Conservation (phyloP, 495 filamentous ascomycete species). For the Penicillium soppii region DNA sequence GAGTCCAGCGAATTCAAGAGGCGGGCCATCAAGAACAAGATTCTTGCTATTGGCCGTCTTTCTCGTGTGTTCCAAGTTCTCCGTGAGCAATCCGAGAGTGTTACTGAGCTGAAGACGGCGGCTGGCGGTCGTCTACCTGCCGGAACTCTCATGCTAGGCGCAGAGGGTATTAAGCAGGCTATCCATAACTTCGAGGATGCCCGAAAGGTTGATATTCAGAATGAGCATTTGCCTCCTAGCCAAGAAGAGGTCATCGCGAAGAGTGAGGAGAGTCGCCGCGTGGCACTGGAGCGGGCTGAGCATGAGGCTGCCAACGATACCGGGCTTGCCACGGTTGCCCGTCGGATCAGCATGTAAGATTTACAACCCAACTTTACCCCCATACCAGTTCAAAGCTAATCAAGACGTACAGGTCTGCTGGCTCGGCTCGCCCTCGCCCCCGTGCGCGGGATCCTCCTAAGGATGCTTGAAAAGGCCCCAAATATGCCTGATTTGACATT, state of each 20-base stretch:
- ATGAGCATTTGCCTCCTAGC: slow-evolving; percentile 87
- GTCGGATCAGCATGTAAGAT: slow-evolving; percentile 94
- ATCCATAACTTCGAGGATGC: slow-evolving; percentile 97
- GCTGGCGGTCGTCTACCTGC: slow-evolving; percentile 90
- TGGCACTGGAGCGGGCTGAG: slow-evolving; percentile 79
- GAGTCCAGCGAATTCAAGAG: slow-evolving; percentile 90
- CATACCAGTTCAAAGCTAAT: slow-evolving; percentile 9
- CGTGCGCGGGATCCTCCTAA: slow-evolving; percentile 30
- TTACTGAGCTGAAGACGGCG: slow-evolving; percentile 96
- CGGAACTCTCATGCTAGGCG: slow-evolving; percentile 95
- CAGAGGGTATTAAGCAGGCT: slow-evolving; percentile 98
- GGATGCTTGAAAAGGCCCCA: slow-evolving; percentile 24
- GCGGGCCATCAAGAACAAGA: slow-evolving; percentile 98
- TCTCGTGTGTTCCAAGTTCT: slow-evolving; percentile 98
- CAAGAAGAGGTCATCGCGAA: slow-evolving; percentile 86
- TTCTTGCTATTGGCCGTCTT: slow-evolving; percentile 92
- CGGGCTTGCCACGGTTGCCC: slow-evolving; percentile 76
- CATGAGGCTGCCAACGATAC: slow-evolving; percentile 90
- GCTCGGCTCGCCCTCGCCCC: slow-evolving; percentile 32
- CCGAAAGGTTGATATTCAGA: slow-evolving; percentile 96
- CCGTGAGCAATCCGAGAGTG: slow-evolving; percentile 93
- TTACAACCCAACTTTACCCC: neutral
- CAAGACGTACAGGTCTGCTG: slow-evolving; percentile 33
- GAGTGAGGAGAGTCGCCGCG: slow-evolving; percentile 71
- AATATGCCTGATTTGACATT: slow-evolving; percentile 21